phyloP scores from a whole-genome alignment of 2,329 filamentous ascomycete species.

The Dactylellina cionopaga region DNA sequence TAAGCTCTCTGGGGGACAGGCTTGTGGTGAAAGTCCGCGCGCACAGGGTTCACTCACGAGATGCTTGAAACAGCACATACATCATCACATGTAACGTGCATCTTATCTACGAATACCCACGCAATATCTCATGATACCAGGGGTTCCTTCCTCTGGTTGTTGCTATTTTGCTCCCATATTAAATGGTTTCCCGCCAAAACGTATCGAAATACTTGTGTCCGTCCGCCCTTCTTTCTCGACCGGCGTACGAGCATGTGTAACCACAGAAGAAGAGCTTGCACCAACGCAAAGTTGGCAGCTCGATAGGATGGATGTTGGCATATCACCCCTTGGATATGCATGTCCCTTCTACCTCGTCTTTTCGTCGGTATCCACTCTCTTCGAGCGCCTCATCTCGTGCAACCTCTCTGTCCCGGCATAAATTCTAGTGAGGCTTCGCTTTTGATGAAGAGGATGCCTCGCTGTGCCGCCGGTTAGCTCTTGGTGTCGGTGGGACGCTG shows the following conservation, averaged over 20 bases:
- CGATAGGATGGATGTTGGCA: conserved; percentile 7
- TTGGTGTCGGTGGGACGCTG: conserved; percentile 11
- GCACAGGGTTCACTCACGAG: conserved; percentile 51
- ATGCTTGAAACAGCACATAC: conserved; percentile 51
- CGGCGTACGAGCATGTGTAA: conserved; percentile 41
- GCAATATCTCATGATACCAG: too few species aligned
- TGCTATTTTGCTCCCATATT: too few species aligned
- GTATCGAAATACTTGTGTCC: conserved; percentile 3
- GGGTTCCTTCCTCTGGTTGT: conserved; percentile 1
- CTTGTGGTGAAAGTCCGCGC: conserved; percentile 21
- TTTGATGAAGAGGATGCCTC: conserved; percentile 8
- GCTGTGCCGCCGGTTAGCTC: not conserved
- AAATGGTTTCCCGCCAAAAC: too few species aligned
- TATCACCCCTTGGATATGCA: not conserved
- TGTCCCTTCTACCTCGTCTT: not conserved
- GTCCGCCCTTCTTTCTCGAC: not conserved
- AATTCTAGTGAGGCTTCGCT: conserved; percentile 17
- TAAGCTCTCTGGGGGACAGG: conserved; percentile 9
- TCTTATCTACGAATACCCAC: conserved; percentile 19
- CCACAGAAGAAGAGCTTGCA: conserved; percentile 5
- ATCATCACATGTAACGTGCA: conserved; percentile 47
- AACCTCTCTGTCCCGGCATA: not conserved
- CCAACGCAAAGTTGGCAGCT: conserved; percentile 33
- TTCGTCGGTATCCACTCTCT: conserved; percentile 12
- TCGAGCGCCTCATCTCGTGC: conserved; percentile 9